Conservation (phyloP, 768 basidiomycete genomes). For the Mycena vitilis region DNA sequence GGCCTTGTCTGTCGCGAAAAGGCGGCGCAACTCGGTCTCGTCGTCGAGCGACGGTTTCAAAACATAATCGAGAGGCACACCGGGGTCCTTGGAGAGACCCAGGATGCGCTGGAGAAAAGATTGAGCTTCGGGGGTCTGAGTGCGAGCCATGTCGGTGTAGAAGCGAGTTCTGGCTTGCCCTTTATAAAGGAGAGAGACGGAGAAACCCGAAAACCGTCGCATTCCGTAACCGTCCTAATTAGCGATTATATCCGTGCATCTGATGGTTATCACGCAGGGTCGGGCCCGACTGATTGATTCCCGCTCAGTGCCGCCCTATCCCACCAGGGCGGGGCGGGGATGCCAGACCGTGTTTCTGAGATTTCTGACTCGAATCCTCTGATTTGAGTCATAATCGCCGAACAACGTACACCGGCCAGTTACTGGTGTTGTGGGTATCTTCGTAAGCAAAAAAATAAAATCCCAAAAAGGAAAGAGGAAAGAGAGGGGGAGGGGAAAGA, state of each 20-base stretch:
- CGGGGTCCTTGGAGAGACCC: constrained; percentile 32
- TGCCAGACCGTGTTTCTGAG: too few species aligned
- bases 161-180: background rate
- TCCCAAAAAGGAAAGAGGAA: too few species aligned
- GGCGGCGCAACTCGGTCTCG: constrained; percentile 64
- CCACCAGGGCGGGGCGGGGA: background rate
- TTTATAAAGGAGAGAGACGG: background rate
- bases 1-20: constrained; percentile 65
- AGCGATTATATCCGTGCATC: background rate
- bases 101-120: constrained; percentile 39
- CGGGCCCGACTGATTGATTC: background rate
- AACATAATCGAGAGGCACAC: constrained; percentile 54
- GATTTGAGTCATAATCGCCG: too few species aligned
- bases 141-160: constrained; percentile 20
- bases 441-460: too few species aligned
- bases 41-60: constrained; percentile 69
- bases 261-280: background rate
- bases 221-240: background rate
- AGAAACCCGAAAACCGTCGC: background rate
- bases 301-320: too few species aligned
- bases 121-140: constrained; percentile 35
- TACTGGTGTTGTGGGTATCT: too few species aligned
- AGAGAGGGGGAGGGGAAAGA: too few species aligned
- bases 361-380: too few species aligned
- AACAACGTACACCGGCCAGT: too few species aligned